Evolutionary conservation across 2,329 filamentous ascomycete genomes (phyloP).

Genomic region (Talaromyces piceae): DNA sequence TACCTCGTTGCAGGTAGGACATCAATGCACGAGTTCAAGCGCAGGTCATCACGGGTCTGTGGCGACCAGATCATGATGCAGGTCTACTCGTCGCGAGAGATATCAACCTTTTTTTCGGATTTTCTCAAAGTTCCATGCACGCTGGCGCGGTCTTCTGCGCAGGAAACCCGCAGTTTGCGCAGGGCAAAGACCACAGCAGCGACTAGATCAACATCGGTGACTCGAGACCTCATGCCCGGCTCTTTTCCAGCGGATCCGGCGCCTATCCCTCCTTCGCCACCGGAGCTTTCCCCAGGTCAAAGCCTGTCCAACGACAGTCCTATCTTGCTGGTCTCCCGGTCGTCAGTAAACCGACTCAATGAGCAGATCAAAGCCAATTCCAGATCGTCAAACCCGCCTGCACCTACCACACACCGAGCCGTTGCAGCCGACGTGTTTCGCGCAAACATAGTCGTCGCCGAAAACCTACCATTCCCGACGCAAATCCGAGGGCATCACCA

Average conservation of each 20-base stretch:
- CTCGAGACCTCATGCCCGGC: conserved; percentile 38
- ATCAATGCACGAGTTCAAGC: conserved; percentile 24
- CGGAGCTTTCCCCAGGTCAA: conserved; percentile 38
- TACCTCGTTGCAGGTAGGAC: conserved; percentile 62
- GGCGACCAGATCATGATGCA: conserved; percentile 68
- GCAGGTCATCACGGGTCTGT: conserved; percentile 62
- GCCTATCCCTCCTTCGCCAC: conserved; percentile 22
- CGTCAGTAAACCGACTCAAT: conserved; percentile 74
- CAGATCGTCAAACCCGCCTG: conserved; percentile 13
- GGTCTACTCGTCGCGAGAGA: conserved; percentile 57
- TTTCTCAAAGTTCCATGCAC: conserved; percentile 72
- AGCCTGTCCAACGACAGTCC: conserved; percentile 84
- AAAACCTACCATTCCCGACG: conserved; percentile 30
- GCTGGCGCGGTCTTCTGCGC: conserved; percentile 73
- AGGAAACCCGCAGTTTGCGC: conserved; percentile 49
- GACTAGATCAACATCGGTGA: neutral
- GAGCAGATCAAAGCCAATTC: conserved; percentile 54
- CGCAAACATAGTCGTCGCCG: conserved; percentile 73
- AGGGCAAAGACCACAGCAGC: conserved; percentile 58
- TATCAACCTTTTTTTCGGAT: conserved; percentile 71
- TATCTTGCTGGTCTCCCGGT: conserved; percentile 73
- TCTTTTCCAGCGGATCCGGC: conserved; percentile 42
- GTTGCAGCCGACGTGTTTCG: conserved; percentile 72
- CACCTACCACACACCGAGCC: conserved; percentile 33
- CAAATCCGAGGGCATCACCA: neutral